Conservation (phyloP, 208 protist species). For the Zelonia costaricensis region DNA sequence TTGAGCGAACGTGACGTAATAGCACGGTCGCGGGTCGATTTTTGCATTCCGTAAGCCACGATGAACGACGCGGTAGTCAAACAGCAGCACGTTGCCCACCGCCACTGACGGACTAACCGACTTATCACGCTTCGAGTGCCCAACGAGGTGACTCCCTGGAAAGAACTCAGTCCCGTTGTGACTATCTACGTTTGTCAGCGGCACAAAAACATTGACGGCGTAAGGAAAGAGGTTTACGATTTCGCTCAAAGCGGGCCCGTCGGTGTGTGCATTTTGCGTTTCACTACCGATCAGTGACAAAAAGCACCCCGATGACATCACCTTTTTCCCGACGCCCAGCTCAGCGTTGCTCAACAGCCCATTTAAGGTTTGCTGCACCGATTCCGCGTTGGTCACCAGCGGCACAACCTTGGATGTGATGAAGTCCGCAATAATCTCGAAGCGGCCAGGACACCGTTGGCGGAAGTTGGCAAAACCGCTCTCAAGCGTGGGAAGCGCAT, state of each 20-base stretch:
- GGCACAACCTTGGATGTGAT: constrained; percentile 46
- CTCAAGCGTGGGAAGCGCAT: constrained; percentile 37
- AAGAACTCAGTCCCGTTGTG: constrained; percentile 69
- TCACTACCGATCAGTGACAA: constrained; percentile 57
- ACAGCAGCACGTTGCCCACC: constrained; percentile 48
- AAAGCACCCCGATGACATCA: constrained; percentile 70
- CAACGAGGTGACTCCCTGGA: constrained; percentile 36
- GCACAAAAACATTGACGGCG: constrained; percentile 74
- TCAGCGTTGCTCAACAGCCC: constrained; percentile 22
- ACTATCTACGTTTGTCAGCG: constrained; percentile 50
- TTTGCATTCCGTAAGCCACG: constrained; percentile 47
- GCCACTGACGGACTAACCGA: constrained; percentile 36
- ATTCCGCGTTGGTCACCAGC: constrained; percentile 35
- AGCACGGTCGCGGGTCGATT: constrained; percentile 45
- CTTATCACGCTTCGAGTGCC: constrained; percentile 3
- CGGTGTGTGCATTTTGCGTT: constrained; percentile 52
- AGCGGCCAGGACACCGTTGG: constrained; percentile 52
- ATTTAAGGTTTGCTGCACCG: constrained; percentile 37
- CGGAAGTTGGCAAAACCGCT: constrained; percentile 71
- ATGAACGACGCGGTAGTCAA: constrained; percentile 73
- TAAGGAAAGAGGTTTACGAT: constrained; percentile 60
- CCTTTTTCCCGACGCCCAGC: constrained; percentile 21
- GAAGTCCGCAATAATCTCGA: constrained; percentile 56
- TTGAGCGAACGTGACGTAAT: constrained; percentile 56
- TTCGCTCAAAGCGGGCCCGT: constrained; percentile 51